These are phyloP conservation scores for Solanum hybrid DNA, from an alignment of 305 asterid genomes.

Conservation along the genomic window DNA sequence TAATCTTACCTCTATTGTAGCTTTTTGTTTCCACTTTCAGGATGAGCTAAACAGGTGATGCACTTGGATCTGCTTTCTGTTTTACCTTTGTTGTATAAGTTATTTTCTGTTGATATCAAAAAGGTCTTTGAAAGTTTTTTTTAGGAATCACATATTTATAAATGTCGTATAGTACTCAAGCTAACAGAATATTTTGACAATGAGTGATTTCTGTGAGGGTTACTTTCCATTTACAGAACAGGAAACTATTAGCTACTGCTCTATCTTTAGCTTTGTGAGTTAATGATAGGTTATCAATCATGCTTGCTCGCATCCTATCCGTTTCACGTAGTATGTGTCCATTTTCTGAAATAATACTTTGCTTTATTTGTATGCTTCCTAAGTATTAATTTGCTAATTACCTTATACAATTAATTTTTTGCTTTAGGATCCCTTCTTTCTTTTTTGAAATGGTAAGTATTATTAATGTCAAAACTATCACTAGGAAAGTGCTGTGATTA, in stretches of 20 bases:
- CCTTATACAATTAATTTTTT: background rate
- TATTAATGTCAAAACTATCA: background rate
- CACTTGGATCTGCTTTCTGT: background rate
- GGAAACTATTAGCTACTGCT: background rate
- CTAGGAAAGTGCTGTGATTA: background rate
- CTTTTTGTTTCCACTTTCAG: background rate
- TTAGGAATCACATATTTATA: background rate
- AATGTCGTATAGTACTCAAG: background rate
- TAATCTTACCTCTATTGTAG: background rate
- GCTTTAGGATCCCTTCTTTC: background rate
- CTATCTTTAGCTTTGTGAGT: background rate
- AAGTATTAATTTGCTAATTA: background rate
- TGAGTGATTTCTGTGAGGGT: background rate
- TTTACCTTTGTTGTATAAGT: background rate
- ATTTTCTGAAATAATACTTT: background rate
- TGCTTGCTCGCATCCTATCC: background rate
- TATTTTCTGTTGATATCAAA: background rate
- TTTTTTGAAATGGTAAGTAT: background rate
- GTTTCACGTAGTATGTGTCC: background rate
- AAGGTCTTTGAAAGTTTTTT: background rate
- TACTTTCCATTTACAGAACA: background rate
- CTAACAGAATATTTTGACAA: background rate
- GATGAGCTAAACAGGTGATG: background rate
- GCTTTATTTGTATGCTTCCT: background rate
- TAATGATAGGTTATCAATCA: background rate